These are phyloP conservation scores for Austroboletus eburneus DNA, from an alignment of 768 basidiomycete species.

Conservation along the genomic window DNA sequence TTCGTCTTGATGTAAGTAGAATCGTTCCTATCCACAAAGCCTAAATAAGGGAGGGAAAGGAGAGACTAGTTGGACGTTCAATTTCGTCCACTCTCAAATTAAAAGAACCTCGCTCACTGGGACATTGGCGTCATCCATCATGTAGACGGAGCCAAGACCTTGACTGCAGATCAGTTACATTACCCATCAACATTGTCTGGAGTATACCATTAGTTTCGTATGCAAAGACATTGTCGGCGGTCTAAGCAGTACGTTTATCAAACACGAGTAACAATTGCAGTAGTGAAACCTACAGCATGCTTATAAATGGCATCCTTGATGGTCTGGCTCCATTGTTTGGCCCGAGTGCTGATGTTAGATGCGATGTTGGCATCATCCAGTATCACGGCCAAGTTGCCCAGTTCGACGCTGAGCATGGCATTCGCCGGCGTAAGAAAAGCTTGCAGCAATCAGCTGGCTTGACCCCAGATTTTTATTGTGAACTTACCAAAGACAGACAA, in stretches of 20 bases:
- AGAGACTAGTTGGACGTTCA: slow-evolving; percentile 46
- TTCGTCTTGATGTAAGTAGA: slow-evolving; percentile 63
- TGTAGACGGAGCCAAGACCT: slow-evolving; percentile 68
- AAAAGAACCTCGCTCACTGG: slow-evolving; percentile 45
- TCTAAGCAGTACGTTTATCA: slow-evolving; percentile 32
- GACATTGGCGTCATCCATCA: slow-evolving; percentile 86
- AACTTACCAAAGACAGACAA: slow-evolving; percentile 57
- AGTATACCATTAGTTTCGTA: slow-evolving; percentile 69
- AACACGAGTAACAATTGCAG: background rate
- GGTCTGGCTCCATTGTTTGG: slow-evolving; percentile 53
- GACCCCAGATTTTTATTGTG: background rate
- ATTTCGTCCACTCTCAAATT: background rate
- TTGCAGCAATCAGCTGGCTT: slow-evolving; percentile 22
- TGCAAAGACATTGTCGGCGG: slow-evolving; percentile 63
- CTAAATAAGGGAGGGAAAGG: slow-evolving; percentile 75
- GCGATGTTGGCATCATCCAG: slow-evolving; percentile 48
- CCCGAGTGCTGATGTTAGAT: slow-evolving; percentile 48
- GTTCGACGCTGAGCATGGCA: slow-evolving; percentile 77
- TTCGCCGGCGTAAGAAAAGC: slow-evolving; percentile 78
- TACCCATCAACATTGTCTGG: background rate
- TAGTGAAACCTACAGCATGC: slow-evolving; percentile 42
- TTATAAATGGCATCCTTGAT: slow-evolving; percentile 61
- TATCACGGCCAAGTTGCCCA: slow-evolving; percentile 55
- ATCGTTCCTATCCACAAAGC: slow-evolving; percentile 61
- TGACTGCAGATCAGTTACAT: background rate